Evolutionary conservation across 495 filamentous ascomycete species (phyloP).

Genomic region (Penicillium dipodomyicola): DNA sequence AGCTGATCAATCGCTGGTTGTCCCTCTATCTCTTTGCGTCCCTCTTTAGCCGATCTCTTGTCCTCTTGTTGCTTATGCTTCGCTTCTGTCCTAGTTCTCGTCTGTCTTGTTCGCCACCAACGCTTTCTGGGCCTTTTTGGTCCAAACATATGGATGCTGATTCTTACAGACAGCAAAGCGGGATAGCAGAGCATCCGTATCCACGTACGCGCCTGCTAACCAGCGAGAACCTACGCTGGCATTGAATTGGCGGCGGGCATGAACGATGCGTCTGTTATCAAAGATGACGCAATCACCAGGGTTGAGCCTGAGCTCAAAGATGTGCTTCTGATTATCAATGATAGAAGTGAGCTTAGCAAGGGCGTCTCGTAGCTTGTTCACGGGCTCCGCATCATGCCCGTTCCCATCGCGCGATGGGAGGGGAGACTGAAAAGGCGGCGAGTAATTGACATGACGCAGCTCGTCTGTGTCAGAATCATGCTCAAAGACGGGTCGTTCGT

Average conservation of each 20-base stretch:
- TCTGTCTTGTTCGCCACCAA: background rate
- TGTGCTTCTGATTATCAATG: slow-evolving; percentile 46
- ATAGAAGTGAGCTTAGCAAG: slow-evolving; percentile 28
- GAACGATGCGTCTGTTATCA: slow-evolving; percentile 74
- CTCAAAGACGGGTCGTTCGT: slow-evolving; percentile 54
- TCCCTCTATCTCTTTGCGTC: background rate
- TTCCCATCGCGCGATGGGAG: slow-evolving; percentile 25
- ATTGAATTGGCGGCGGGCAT: slow-evolving; percentile 74
- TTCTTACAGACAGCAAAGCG: slow-evolving; percentile 38
- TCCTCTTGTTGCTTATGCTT: background rate
- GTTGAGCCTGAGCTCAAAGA: slow-evolving; percentile 68
- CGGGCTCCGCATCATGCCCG: background rate
- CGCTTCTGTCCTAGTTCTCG: background rate
- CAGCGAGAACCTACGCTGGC: slow-evolving; percentile 57
- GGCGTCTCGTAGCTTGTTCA: slow-evolving; percentile 35
- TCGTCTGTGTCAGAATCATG: slow-evolving; percentile 20
- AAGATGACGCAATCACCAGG: slow-evolving; percentile 86
- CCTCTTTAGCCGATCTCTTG: background rate
- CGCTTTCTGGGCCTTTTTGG: background rate
- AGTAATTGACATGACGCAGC: slow-evolving; percentile 59
- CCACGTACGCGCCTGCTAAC: slow-evolving; percentile 83
- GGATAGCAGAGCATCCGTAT: slow-evolving; percentile 62
- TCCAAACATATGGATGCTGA: slow-evolving; percentile 1
- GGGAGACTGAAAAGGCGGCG: slow-evolving; percentile 64
- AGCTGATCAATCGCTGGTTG: background rate